Evolutionary conservation across 1,284 basidiomycete species (phyloP), one percentile per base, ranked within the genome.

Genomic region (Apiotrichum gracile): DNA sequence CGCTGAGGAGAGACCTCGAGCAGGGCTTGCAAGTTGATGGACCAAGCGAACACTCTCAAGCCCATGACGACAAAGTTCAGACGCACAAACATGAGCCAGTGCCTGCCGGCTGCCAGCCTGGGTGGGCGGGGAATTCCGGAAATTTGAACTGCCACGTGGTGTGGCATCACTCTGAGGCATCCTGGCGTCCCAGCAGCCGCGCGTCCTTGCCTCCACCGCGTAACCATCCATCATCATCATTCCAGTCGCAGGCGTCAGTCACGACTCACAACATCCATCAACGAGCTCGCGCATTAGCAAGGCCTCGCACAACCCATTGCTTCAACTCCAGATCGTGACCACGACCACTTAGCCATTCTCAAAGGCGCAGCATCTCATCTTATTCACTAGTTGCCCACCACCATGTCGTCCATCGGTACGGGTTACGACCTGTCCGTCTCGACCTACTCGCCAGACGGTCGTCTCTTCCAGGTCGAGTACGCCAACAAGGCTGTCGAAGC

Each of bases 401-500:
- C 46, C 52, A 96, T 96, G 91, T 93, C 93, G 52, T 96, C 93
- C 50, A 97, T 97, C 69, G 92, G 93, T 58, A 97, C 93, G 64
- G 94, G 94, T 53, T 97, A 97, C 80, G 94, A 98, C 81, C 86
- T 97, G 57, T 97, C 92, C 54, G 90, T 94, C 43, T 94, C 91
- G 69, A 98, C 94, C 46, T 98, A 98, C 80, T 97, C 92, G 37
- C 94, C 94, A 55, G 94, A 98, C 77, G 94, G 94, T 25, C 85
- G 96, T 63, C 91, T 98, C 72, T 98, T 98, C 73, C 94, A 98
- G 82, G 89, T 98, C 74, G 96, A 98, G 77, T 98, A 98, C 72
- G 96, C 96, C 48, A 87, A 85, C 78, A 98, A 98, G 78, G 93
- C 96, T 31, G 94, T 97, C 52, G 96, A 98, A 77, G 96, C 96